Evolutionary conservation across 148 eudicot genomes (phyloP).

Genomic region (Chenopodium album): DNA sequence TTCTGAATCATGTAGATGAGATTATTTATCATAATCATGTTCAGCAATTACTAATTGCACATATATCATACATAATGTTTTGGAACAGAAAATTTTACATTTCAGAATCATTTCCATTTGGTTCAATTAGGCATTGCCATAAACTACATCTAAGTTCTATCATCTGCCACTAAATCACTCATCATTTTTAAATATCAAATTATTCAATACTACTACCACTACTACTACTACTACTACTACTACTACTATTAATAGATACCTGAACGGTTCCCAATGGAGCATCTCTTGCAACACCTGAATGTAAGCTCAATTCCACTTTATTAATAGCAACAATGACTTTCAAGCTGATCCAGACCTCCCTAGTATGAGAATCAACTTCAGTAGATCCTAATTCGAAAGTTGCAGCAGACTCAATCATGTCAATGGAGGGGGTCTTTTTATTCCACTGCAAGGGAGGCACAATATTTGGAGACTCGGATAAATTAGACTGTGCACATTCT

Average conservation of each 20-base stretch:
- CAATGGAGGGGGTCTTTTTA: constrained; percentile 32
- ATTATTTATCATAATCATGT: too few relatives aligned
- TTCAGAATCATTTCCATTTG: too few relatives aligned
- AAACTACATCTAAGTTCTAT: neutral
- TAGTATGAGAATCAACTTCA: constrained; percentile 40
- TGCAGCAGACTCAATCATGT: constrained; percentile 35
- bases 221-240: too few relatives aligned
- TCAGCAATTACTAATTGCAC: too few relatives aligned
- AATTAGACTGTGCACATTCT: constrained; percentile 83
- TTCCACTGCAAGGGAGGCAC: constrained; percentile 52
- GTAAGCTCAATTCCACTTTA: constrained; percentile 77
- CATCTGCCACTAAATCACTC: neutral
- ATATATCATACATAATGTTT: too few relatives aligned
- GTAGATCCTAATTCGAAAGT: constrained; percentile 36
- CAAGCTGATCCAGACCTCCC: constrained; percentile 51
- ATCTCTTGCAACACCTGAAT: constrained; percentile 70
- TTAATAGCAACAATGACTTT: constrained; percentile 69
- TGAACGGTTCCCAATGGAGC: constrained; percentile 77
- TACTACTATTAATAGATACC: constrained; percentile 33
- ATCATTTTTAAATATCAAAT: neutral
- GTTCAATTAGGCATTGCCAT: neutral
- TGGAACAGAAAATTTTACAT: neutral
- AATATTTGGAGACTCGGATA: constrained; percentile 74
- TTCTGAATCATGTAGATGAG: too few relatives aligned
- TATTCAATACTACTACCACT: too few relatives aligned